phyloP scores from a whole-genome alignment of 345 rosid species.

The Geranium rotundifolium region DNA sequence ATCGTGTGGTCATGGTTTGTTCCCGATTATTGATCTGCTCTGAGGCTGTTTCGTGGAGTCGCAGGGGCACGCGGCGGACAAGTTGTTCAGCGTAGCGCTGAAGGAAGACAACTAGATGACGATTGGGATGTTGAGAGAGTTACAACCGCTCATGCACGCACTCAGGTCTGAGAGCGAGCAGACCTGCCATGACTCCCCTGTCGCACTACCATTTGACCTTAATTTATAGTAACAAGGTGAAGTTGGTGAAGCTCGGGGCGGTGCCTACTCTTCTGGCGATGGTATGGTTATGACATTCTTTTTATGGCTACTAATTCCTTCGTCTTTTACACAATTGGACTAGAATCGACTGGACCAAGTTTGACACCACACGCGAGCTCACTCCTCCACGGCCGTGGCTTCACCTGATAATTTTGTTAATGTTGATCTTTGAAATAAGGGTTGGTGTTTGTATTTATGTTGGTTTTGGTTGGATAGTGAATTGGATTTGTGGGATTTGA shows the following conservation, averaged over 20 bases:
- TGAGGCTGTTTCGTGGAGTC: constrained; percentile 61
- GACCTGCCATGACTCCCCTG: constrained; percentile 56
- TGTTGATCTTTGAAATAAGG: too few species aligned
- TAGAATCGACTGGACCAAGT: too few species aligned
- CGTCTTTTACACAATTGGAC: too few species aligned
- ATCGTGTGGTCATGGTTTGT: constrained; percentile 68
- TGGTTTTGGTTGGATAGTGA: too few species aligned
- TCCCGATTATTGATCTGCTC: constrained; percentile 46
- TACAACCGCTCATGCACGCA: constrained; percentile 60
- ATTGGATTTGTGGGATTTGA: too few species aligned
- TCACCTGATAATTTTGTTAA: too few species aligned
- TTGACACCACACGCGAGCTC: too few species aligned
- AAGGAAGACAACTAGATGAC: constrained; percentile 79
- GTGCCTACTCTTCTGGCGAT: constrained; percentile 46
- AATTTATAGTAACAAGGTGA: constrained; percentile 45
- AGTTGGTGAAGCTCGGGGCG: constrained; percentile 54
- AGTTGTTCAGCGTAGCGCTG: constrained; percentile 66
- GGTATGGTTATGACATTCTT: constrained; percentile 7
- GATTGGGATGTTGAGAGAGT: constrained; percentile 72
- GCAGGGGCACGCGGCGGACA: constrained; percentile 71
- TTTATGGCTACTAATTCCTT: too few species aligned
- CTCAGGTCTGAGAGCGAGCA: constrained; percentile 51
- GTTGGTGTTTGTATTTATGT: too few species aligned
- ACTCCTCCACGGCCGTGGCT: too few species aligned
- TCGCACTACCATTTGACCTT: constrained; percentile 64